Base-by-base conservation (phyloP, 768 basidiomycete genomes). In the Amanita phalloides region DNA sequence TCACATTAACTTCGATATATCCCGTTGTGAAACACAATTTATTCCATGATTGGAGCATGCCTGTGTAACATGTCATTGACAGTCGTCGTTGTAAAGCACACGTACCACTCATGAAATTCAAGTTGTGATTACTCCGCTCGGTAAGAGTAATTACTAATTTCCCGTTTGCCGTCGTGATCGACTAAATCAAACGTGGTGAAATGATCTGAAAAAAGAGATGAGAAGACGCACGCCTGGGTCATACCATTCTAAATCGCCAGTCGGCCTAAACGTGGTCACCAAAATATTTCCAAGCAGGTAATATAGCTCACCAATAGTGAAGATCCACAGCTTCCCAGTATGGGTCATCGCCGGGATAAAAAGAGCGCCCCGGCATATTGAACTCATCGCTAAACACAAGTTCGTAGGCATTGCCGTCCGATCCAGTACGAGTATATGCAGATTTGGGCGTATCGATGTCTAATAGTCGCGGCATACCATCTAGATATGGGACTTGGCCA, bases 11-110 rank as follows among this genome's bases (percentile, higher is more conserved):
- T 67, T 96, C 96, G 52, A 97, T 71, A 62, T 93, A 92, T 2
- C 90, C 92, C 0, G 90, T 91, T 13, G 83, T 94, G 68, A 93
- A 96, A 68, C 94, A 98, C 50, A 96, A 67, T 67, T 96, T 90
- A 68, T 96, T 95, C 93, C 94, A 96, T 10, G 82, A 77, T 57
- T 86, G 82, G 8, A 93, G 49, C 83, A 85, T 84, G 35, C 79
- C 81, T 77, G 53, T 35, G 45, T 28, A 26, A 25, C 17, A 47
- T 21, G 41, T 23, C 52, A 26, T 28, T 44, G 13, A 45, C 49
- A n/a, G 52, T 2, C 13, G 66, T 53, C 72, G 26, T 33, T 73
- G 74, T 49, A 7, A 11, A 48, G 36, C 43, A 28, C 55, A 65
- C 81, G 61, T 67, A 73, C 86, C 91, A 51, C 84, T 86, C 65